These are phyloP conservation scores for Claviceps humidiphila DNA, from an alignment of 2,329 filamentous ascomycete species.

Conservation along the genomic window DNA sequence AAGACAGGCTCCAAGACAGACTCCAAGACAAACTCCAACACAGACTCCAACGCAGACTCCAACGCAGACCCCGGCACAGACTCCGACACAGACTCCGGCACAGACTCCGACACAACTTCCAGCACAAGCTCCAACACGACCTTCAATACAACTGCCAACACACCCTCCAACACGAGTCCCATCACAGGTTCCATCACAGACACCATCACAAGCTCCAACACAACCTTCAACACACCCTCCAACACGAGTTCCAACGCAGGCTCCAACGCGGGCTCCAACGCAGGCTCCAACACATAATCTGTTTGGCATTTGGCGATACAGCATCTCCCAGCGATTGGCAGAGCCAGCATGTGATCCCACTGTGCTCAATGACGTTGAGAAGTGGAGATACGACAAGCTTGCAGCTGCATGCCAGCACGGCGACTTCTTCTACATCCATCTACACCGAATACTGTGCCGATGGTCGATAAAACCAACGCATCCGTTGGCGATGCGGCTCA, in stretches of 20 bases:
- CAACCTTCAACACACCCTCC: too few species aligned
- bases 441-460: constrained; percentile 53
- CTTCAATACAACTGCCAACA: too few species aligned
- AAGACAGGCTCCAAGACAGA: neutral
- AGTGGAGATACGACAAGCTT: constrained; percentile 40
- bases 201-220: too few species aligned
- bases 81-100: too few species aligned
- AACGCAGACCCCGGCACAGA: too few species aligned
- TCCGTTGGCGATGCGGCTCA: constrained; percentile 8
- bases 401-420: constrained; percentile 37
- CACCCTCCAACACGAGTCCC: too few species aligned
- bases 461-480: constrained; percentile 31
- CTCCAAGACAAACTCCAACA: neutral
- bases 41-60: neutral
- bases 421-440: constrained; percentile 50
- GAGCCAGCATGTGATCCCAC: neutral
- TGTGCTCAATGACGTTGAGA: constrained; percentile 22
- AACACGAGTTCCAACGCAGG: too few species aligned
- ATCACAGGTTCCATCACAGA: too few species aligned
- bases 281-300: neutral
- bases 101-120: too few species aligned
- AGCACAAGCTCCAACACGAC: too few species aligned
- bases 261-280: neutral
- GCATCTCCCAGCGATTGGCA: neutral
- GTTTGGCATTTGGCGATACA: neutral